Evolutionary conservation across 2,329 filamentous ascomycete species (phyloP), one percentile per base, ranked within the genome.

Genomic region (Cordyceps farinosa): DNA sequence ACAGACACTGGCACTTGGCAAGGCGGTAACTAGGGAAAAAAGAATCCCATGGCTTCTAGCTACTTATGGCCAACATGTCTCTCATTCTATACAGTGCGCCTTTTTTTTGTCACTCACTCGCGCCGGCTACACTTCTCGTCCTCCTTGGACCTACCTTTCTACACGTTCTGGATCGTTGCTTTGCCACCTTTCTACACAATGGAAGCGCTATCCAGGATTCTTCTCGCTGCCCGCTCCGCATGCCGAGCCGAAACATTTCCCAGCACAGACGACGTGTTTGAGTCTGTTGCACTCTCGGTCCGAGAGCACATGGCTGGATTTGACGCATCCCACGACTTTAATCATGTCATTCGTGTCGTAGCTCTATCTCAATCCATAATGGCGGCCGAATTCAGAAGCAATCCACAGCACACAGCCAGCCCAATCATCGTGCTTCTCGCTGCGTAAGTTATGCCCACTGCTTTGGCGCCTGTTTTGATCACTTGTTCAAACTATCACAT

Each of bases 261-360:
- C 3, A 29, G n/a, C 3, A 42, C 57, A 44, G 48, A 61, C 17
- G 22, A 10, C 1, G 38, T 61, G 17, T 61, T 61, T 11, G 15
- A 53, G 29, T 61, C 58, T 3, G 38, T 61, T 7, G 48, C 58
- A 13, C 27, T 22, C 22, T 61, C 58, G 2, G 40, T 45, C 15
- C 29, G 86, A 70, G 78, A 81, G 45, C 91, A 90, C 79, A 94
- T 94, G 88, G 80, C 85, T 50, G 80, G 84, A 66, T 91, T 91
- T 76, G 93, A 97, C 77, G 87, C 87, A 57, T 96, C 91, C 2
- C 93, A 97, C 78, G 91, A 96, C 78, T 96, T 91, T 79, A 80
- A 85, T 62, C 93, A 97, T 75, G 90, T 97, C 70, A 79, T 87
- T 66, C 89, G 93, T 59, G 92, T 97, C 27, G 78, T 92, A 29